phyloP scores from a whole-genome alignment of 805 yeast genomes.

The Ogataea trehalophila region DNA sequence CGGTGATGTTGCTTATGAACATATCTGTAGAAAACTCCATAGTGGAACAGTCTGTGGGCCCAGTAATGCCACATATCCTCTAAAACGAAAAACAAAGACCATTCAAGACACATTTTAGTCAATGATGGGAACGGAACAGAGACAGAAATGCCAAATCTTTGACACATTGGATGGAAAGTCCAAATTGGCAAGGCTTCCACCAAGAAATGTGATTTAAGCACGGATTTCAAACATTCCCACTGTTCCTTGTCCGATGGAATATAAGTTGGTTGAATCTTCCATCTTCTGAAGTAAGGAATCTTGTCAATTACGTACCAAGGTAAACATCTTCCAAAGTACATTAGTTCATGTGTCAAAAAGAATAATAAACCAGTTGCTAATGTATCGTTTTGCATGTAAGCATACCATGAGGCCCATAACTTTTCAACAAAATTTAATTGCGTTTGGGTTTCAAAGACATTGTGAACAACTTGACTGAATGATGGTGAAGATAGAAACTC shows the following conservation, averaged over 20 bases:
- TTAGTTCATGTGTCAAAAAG: constrained; percentile 50
- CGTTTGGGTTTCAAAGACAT: constrained; percentile 35
- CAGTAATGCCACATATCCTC: constrained; percentile 61
- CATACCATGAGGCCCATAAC: constrained; percentile 53
- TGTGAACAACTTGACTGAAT: constrained; percentile 30
- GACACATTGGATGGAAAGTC: constrained; percentile 56
- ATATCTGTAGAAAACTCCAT: constrained; percentile 51
- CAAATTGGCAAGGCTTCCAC: constrained; percentile 60
- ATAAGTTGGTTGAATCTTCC: constrained; percentile 51
- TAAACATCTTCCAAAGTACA: constrained; percentile 53
- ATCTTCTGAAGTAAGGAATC: constrained; percentile 46
- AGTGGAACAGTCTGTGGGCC: constrained; percentile 53
- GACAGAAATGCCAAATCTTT: constrained; percentile 42
- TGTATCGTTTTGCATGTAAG: constrained; percentile 47
- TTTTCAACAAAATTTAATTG: constrained; percentile 41
- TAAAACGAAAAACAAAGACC: constrained; percentile 44
- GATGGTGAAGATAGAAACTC: constrained; percentile 23
- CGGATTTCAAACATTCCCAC: constrained; percentile 59
- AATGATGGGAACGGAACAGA: constrained; percentile 50
- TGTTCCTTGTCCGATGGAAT: constrained; percentile 52
- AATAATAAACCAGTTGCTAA: constrained; percentile 55
- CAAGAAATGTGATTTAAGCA: constrained; percentile 48
- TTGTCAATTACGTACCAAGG: constrained; percentile 55
- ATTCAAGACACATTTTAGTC: constrained; percentile 38
- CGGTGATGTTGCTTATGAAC: constrained; percentile 58